phyloP scores from a whole-genome alignment of 2,329 filamentous ascomycete species.

The Scytalidium lignicola region DNA sequence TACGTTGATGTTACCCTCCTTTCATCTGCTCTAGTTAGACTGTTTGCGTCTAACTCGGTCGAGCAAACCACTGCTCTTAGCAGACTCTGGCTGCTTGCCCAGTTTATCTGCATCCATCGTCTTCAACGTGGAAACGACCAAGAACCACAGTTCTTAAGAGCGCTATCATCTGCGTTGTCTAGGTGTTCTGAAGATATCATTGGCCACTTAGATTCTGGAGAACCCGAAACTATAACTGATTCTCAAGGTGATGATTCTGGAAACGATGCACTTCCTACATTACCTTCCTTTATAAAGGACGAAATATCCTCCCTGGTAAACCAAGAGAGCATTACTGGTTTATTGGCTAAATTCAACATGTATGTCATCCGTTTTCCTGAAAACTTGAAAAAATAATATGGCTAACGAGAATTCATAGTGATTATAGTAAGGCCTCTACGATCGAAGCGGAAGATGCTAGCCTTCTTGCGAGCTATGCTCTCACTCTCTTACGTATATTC shows the following conservation, averaged over 20 bases:
- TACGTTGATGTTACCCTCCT: slow-evolving; percentile 20
- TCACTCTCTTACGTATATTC: slow-evolving; percentile 82
- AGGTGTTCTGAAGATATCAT: slow-evolving; percentile 47
- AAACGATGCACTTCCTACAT: slow-evolving; percentile 17
- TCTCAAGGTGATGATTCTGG: slow-evolving; percentile 17
- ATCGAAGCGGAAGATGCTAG: slow-evolving; percentile 50
- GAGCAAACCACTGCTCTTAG: slow-evolving; percentile 21
- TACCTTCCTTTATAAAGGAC: slow-evolving; percentile 55
- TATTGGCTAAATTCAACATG: slow-evolving; percentile 26
- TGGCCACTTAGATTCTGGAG: slow-evolving; percentile 37
- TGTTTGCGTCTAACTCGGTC: slow-evolving; percentile 16
- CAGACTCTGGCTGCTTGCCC: slow-evolving; percentile 61
- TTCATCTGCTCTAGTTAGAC: slow-evolving; percentile 20
- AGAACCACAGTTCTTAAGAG: slow-evolving; percentile 41
- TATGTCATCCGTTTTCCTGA: slow-evolving; percentile 12
- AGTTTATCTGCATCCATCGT: slow-evolving; percentile 56
- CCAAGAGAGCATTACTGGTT: slow-evolving; percentile 62
- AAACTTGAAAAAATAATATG: neutral
- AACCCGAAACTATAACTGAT: slow-evolving; percentile 33
- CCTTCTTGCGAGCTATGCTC: slow-evolving; percentile 76
- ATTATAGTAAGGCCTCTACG: slow-evolving; percentile 14
- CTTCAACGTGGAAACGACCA: slow-evolving; percentile 30
- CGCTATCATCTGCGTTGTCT: slow-evolving; percentile 50
- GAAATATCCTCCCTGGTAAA: slow-evolving; percentile 70
- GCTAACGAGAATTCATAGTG: neutral